Percentiles rank a stretch among this genome's conserved stretches.
Evolutionary conservation across 129 eudicot genomes (phyloP).

Genomic region (Dittrichia graveolens): DNA sequence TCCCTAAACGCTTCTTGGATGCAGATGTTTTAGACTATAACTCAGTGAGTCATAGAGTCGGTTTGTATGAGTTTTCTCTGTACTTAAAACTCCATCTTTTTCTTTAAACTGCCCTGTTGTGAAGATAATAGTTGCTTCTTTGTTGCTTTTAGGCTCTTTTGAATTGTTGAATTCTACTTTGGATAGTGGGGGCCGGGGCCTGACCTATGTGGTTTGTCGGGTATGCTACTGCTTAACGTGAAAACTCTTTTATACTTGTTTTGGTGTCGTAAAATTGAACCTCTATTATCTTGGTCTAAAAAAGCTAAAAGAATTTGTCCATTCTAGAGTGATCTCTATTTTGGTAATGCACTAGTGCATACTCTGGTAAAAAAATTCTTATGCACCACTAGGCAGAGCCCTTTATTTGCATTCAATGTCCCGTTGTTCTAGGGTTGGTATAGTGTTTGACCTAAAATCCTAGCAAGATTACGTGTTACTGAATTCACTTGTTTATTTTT

Average conservation of each 20-base stretch:
- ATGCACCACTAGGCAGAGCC: background rate
- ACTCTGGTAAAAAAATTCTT: background rate
- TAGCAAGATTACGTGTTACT: background rate
- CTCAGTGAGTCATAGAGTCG: conserved; percentile 30
- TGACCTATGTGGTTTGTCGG: background rate
- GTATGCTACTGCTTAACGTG: background rate
- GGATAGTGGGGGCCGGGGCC: no score
- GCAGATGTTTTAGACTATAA: conserved; percentile 29
- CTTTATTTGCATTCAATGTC: background rate
- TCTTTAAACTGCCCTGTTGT: conserved; percentile 18
- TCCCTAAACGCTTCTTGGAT: conserved; percentile 18
- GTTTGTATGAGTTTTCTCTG: conserved; percentile 41
- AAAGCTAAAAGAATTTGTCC: no score
- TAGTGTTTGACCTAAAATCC: background rate
- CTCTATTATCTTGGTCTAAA: no score
- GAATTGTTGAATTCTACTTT: background rate
- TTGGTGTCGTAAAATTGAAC: background rate
- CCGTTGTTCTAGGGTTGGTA: background rate
- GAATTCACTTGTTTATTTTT: background rate
- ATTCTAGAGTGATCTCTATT: no score
- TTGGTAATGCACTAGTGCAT: background rate
- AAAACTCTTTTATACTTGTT: background rate
- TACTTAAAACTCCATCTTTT: conserved; percentile 10
- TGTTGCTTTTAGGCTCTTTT: background rate
- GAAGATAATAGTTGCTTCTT: conserved; percentile 18